Percentiles rank a stretch among this genome's conserved stretches.
Evolutionary conservation across 108 stramenopile genomes (phyloP).

Genomic region (Stephanodiscus minutulus): DNA sequence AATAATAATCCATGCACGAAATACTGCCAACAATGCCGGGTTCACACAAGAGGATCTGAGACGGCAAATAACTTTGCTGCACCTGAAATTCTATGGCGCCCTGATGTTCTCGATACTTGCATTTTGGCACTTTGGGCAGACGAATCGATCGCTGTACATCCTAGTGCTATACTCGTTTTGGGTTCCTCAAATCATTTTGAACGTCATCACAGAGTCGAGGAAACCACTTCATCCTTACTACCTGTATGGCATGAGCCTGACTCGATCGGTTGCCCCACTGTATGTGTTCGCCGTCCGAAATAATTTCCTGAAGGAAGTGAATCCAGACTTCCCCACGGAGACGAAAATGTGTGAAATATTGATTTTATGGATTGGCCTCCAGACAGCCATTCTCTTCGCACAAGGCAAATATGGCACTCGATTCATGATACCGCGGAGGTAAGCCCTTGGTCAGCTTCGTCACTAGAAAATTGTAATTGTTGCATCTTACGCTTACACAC

Average conservation of each 20-base stretch:
- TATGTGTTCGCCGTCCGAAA: conserved; percentile 86
- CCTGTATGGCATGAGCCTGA: conserved; percentile 85
- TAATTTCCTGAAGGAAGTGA: conserved; percentile 89
- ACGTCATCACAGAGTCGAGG: conserved; percentile 79
- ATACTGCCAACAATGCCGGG: conserved; percentile 63
- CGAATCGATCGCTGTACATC: conserved; percentile 61
- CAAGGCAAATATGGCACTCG: conserved; percentile 88
- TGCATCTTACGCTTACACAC: background rate
- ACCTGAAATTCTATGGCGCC: conserved; percentile 88
- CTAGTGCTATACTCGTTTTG: conserved; percentile 91
- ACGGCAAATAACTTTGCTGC: conserved; percentile 79
- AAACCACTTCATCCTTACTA: conserved; percentile 84
- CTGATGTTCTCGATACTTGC: conserved; percentile 71
- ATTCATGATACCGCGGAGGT: conserved; percentile 90
- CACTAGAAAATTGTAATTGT: background rate
- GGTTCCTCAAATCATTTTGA: conserved; percentile 94
- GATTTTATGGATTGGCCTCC: conserved; percentile 84
- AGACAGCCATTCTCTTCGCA: conserved; percentile 75
- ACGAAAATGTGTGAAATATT: conserved; percentile 67
- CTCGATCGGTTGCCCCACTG: conserved; percentile 87
- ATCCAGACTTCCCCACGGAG: conserved; percentile 70
- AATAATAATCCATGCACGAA: conserved; percentile 83
- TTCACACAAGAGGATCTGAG: conserved; percentile 68
- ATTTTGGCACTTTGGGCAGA: conserved; percentile 68
- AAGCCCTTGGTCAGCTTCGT: conserved; percentile 8